Percentiles rank a stretch among this genome's conserved stretches.
Conservation (phyloP, 768 basidiomycete species). For the Kwoniella shandongensis region DNA sequence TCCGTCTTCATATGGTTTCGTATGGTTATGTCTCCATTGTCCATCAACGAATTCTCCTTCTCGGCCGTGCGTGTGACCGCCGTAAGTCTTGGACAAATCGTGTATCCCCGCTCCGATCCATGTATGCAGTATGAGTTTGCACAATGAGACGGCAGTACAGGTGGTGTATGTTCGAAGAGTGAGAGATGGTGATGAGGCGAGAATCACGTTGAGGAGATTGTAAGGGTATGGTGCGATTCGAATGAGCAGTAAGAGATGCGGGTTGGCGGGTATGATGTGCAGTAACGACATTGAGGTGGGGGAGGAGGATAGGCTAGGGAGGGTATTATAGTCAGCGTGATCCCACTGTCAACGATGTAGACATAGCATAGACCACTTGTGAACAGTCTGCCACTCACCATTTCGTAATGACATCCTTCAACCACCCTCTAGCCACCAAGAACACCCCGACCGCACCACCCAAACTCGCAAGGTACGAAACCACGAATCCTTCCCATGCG, state of each 20-base stretch:
- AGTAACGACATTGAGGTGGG: constrained; percentile 75
- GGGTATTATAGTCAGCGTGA: neutral
- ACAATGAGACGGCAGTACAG: constrained; percentile 81
- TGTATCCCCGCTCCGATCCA: constrained; percentile 63
- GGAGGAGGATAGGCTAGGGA: constrained; percentile 67
- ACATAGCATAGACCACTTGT: too few relatives aligned
- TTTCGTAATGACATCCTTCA: constrained; percentile 67
- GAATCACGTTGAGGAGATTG: constrained; percentile 92
- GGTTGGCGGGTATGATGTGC: constrained; percentile 80
- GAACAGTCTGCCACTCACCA: constrained; percentile 32
- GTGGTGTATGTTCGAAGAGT: constrained; percentile 60
- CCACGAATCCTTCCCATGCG: constrained; percentile 73
- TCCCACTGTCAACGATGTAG: too few relatives aligned
- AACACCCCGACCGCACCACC: constrained; percentile 82
- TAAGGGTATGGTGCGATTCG: constrained; percentile 63
- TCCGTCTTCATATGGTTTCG: neutral
- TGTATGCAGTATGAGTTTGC: constrained; percentile 89
- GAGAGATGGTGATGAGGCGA: constrained; percentile 81
- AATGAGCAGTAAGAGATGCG: constrained; percentile 84
- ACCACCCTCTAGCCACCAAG: constrained; percentile 65
- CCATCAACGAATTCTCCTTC: neutral
- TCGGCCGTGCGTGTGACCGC: neutral
- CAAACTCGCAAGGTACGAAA: constrained; percentile 84
- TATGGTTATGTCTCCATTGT: neutral
- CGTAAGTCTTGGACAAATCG: constrained; percentile 29